Percentiles rank a stretch among this genome's conserved stretches.
Evolutionary conservation across 257 asterid species (phyloP).

Genomic region (Fraxinus anomala): DNA sequence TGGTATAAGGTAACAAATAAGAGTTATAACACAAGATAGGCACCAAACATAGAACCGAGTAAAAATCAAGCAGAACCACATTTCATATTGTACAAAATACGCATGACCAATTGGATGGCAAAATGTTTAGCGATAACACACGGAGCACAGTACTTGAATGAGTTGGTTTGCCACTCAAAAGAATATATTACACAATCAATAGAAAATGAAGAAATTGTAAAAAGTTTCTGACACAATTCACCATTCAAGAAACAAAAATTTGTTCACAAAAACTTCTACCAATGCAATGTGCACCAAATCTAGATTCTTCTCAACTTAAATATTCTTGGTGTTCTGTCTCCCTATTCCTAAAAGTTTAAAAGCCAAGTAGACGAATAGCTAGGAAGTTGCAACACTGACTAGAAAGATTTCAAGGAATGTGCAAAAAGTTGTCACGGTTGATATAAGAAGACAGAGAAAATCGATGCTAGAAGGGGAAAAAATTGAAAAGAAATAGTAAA

Average conservation of each 20-base stretch:
- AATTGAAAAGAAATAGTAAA: background rate
- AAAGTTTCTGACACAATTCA: background rate
- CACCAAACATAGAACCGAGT: constrained; percentile 16
- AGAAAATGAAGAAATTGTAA: background rate
- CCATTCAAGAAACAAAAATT: background rate
- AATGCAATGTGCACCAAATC: background rate
- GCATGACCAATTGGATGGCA: background rate
- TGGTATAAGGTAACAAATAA: constrained; percentile 7
- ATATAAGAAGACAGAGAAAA: background rate
- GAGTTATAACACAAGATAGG: constrained; percentile 9
- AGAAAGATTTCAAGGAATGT: background rate
- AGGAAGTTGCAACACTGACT: constrained; percentile 13
- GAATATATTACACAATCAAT: background rate
- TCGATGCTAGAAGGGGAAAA: background rate
- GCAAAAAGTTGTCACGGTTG: background rate
- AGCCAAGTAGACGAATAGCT: background rate
- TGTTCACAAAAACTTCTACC: background rate
- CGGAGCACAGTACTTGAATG: background rate
- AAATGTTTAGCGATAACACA: background rate
- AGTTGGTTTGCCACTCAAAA: background rate
- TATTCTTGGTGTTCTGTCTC: background rate
- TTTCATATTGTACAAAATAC: background rate
- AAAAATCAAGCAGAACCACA: background rate
- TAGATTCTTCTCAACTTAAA: background rate
- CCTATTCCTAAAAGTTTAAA: background rate